These are phyloP conservation scores for Penicillium argentinense DNA, from an alignment of 495 filamentous ascomycete species.

Conservation along the genomic window DNA sequence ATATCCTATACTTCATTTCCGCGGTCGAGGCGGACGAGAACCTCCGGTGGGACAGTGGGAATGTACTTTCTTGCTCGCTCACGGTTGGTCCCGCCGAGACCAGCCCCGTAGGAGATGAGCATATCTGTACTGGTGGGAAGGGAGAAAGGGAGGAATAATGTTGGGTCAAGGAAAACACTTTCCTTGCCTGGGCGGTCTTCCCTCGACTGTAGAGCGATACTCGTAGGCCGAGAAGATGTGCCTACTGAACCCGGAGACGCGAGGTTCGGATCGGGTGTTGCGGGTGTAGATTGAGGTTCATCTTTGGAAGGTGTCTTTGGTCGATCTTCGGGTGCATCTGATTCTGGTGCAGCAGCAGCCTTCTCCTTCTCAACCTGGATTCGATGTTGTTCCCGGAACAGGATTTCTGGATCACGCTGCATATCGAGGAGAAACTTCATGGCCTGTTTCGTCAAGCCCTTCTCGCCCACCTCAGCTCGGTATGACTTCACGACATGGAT, in stretches of 20 bases:
- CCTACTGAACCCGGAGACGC: conserved; percentile 29
- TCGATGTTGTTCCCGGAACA: conserved; percentile 37
- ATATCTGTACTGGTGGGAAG: conserved; percentile 96
- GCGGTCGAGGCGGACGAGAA: conserved; percentile 83
- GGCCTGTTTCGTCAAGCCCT: conserved; percentile 78
- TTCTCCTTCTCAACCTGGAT: conserved; percentile 33
- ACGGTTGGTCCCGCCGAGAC: conserved; percentile 87
- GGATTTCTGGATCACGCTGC: conserved; percentile 61
- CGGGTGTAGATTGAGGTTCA: conserved; percentile 29
- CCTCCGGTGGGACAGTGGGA: conserved; percentile 93
- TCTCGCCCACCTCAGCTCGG: conserved; percentile 92
- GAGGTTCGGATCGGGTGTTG: conserved; percentile 19
- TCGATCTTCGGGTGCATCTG: conserved; percentile 31
- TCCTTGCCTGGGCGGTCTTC: conserved; percentile 47
- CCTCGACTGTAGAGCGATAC: conserved; percentile 13
- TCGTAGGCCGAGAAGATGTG: conserved; percentile 23
- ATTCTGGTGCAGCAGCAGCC: conserved; percentile 19
- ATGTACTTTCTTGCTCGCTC: conserved; percentile 94
- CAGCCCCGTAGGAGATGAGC: conserved; percentile 91
- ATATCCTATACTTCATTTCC: conserved; percentile 22
- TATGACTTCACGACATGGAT: conserved; percentile 92
- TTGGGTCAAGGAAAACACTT: conserved; percentile 75
- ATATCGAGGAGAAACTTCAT: conserved; percentile 81
- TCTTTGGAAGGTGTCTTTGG: conserved; percentile 47
- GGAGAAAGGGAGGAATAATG: conserved; percentile 90